Evolutionary conservation across 345 rosid genomes (phyloP), one percentile per base, ranked within the genome.

Genomic region (Theobroma cacao): DNA sequence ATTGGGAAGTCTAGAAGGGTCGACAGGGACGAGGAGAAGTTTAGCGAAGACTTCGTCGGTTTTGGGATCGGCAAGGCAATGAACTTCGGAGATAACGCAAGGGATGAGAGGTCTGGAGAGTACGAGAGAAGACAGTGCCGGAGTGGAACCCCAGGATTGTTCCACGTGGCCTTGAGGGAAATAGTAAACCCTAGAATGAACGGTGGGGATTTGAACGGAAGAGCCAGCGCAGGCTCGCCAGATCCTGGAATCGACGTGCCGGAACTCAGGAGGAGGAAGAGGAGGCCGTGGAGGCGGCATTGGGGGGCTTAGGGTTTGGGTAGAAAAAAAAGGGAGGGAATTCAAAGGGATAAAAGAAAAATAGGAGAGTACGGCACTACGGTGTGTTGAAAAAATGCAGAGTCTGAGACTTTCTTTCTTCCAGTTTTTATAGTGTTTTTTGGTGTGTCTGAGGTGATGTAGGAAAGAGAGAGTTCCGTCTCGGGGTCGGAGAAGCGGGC

Each of bases 141-240:
- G 45, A 6, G 80, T 2, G 0, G 90, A 80, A 8, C 75, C 58
- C 20, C 87, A 79, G 12, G 88, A 86, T 64, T 92, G 97, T 74
- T 93, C 97, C 6, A 89, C 53, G 75, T 95, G 98, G 5, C 98
- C 99, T 70, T 93, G 92, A 20, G 98, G 93, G 80, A 95, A 95
- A 83, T 92, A 95, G 68, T 89, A 92, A 75, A 92, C 99, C 88
- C 92, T 85, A 72, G 97, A 88, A 59, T 84, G 66, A 18, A 91
- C 43, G 3, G 87, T 1, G 5, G 96, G 98, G 82, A 90, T 86
- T 68, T 82, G 91, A 11, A 91, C 88, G 33, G 89, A 84, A 33
- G 91, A 81, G 1, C 99, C 98, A 0, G 97, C 97, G 77, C 92
- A 93, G 60, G 94, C 89, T 0, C 92, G 88, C 99, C 99, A 95